phyloP scores from a whole-genome alignment of 495 filamentous ascomycete genomes.

The Neurospora sp. region DNA sequence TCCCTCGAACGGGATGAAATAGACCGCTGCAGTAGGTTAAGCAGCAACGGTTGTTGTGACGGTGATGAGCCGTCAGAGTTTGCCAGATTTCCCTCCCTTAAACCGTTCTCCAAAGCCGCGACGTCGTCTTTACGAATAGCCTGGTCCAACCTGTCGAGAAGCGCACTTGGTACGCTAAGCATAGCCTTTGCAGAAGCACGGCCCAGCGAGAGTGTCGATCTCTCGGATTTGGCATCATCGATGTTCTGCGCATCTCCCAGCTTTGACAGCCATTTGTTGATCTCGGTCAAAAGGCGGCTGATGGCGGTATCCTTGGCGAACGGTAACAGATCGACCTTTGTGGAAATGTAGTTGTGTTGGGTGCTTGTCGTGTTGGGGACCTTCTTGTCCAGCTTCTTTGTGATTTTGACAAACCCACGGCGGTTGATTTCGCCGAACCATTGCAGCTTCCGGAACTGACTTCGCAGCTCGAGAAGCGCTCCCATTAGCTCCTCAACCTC shows the following conservation, averaged over 20 bases:
- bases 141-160: slow-evolving; percentile 66
- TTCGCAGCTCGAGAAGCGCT: slow-evolving; percentile 76
- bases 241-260: slow-evolving; percentile 59
- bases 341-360: slow-evolving; percentile 72
- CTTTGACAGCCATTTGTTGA: slow-evolving; percentile 86
- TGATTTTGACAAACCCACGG: slow-evolving; percentile 92
- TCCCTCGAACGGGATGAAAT: slow-evolving; percentile 60
- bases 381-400: slow-evolving; percentile 95
- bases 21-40: slow-evolving; percentile 73
- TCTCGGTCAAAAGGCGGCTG: slow-evolving; percentile 54
- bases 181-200: slow-evolving; percentile 59
- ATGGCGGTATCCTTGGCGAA: slow-evolving; percentile 73
- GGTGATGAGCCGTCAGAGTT: slow-evolving; percentile 39
- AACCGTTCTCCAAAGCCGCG: slow-evolving; percentile 43
- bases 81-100: slow-evolving; percentile 47
- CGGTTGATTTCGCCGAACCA: slow-evolving; percentile 98
- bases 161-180: slow-evolving; percentile 53
- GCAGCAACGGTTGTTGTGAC: slow-evolving; percentile 46
- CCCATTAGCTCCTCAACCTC: slow-evolving; percentile 84
- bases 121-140: slow-evolving; percentile 69
- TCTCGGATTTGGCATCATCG: slow-evolving; percentile 63
- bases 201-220: slow-evolving; percentile 61
- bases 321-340: slow-evolving; percentile 73
- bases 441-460: slow-evolving; percentile 79
- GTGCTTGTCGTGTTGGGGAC: slow-evolving; percentile 48